Base-by-base conservation (phyloP, 78 protist genomes). In the Chrysochromulina tobinii region DNA sequence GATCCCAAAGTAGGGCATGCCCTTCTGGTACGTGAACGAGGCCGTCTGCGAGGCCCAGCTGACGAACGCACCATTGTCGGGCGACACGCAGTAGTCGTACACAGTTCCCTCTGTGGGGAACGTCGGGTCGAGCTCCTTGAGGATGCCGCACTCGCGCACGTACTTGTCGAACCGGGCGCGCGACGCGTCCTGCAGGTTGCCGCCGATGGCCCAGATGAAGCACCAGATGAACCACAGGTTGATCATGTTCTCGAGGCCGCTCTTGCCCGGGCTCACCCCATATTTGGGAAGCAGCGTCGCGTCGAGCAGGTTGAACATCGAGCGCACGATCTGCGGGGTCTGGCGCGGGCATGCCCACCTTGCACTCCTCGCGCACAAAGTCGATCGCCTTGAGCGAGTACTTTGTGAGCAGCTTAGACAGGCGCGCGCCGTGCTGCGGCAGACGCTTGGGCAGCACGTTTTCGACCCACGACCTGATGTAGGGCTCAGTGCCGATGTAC, bases 401-500 rank as follows among this genome's bases (percentile, higher is more conserved):
- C 55, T 1, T 0, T 20, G 81, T 91, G 27, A 72, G 23, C 48
- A 90, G 69, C 64, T 3, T 0, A 1, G 4, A 8, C 11, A 86
- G 3, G 48, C n/a, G 50, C 11, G 23, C n/a, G 61, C 5, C 50
- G 3, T 3, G 1, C 12, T 48, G 6, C 15, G 57, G 87, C 48
- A 53, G 66, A 50, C 2, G 11, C 8, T 4, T 3, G 55, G 53
- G 51, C 53, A 81, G 11, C n/a, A 21, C 15, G 7, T 53, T 4
- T 23, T 54, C 87, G 87, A 1, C 12, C 97, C 97, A 96, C n/a
- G 92, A 58, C 50, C 38, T 1, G 38, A 93, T 91, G 20, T 25
- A n/a, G 9, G 96, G 94, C 25, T 51, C 66, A 94, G 94, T 93
- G 17, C 94, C 93, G 21, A 97, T 75, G 50, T 95, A 89, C 38